Conservation (phyloP, 192 early-diverging fungal genomes). For the Rhizophagus clarus region DNA sequence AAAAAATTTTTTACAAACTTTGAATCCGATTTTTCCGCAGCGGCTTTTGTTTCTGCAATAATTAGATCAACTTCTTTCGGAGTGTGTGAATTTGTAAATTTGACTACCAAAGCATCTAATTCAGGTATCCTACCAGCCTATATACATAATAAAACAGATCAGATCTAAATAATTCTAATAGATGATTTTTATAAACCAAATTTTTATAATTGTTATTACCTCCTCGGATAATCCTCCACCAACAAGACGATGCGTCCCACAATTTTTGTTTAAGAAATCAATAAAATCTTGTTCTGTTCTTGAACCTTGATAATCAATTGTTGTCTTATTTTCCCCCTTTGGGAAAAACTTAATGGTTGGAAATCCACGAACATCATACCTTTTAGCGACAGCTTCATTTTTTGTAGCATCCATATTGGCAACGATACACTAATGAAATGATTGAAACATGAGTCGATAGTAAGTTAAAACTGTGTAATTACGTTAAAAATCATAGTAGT, state of each 20-base stretch:
- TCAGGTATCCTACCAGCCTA: conserved; percentile 63
- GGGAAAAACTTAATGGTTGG: conserved; percentile 90
- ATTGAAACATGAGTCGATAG: background rate
- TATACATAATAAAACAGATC: background rate
- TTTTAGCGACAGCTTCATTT: conserved; percentile 60
- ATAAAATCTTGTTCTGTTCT: conserved; percentile 76
- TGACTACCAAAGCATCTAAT: conserved; percentile 58
- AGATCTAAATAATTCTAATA: conserved; percentile 37
- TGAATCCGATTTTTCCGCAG: conserved; percentile 45
- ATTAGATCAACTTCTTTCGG: conserved; percentile 49
- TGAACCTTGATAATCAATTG: conserved; percentile 72
- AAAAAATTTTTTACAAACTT: background rate
- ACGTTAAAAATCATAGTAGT: background rate
- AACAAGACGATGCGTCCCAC: conserved; percentile 70
- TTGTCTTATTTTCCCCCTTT: conserved; percentile 56
- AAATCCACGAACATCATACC: conserved; percentile 78
- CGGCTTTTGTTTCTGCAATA: conserved; percentile 45
- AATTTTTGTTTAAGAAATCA: conserved; percentile 82
- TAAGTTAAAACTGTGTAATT: background rate
- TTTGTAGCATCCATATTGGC: conserved; percentile 89
- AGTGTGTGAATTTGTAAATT: conserved; percentile 62
- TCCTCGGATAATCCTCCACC: conserved; percentile 71
- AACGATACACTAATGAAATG: conserved; percentile 60
- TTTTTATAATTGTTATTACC: conserved; percentile 40
- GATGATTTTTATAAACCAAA: conserved; percentile 26